Conservation (phyloP, 2,329 filamentous ascomycete species). For the Alternaria triticina region DNA sequence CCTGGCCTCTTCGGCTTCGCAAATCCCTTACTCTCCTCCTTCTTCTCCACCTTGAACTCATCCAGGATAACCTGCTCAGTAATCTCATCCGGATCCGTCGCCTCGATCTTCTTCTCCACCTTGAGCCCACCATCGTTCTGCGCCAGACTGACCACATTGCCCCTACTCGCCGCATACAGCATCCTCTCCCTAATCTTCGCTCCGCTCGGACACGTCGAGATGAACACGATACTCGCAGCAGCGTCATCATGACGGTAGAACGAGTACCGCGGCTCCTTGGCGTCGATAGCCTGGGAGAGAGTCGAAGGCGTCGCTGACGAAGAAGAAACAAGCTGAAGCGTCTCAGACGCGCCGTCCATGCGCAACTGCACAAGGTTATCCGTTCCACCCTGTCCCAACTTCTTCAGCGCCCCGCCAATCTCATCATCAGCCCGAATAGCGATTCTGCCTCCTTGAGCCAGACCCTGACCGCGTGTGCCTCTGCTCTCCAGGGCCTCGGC, state of each 20-base stretch:
- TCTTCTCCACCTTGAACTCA: constrained; percentile 74
- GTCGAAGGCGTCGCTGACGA: constrained; percentile 61
- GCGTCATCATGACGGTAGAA: constrained; percentile 74
- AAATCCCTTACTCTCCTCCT: constrained; percentile 72
- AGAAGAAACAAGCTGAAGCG: constrained; percentile 69
- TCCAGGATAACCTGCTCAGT: constrained; percentile 68
- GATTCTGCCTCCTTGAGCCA: constrained; percentile 47
- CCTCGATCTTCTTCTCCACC: constrained; percentile 72
- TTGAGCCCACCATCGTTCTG: constrained; percentile 69
- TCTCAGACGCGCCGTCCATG: constrained; percentile 74
- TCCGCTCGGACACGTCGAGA: constrained; percentile 78
- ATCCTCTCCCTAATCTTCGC: constrained; percentile 83
- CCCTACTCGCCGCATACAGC: constrained; percentile 74
- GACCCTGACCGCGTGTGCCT: constrained; percentile 64
- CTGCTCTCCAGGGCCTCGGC: constrained; percentile 76
- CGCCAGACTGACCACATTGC: constrained; percentile 68
- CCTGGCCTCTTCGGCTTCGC: constrained; percentile 81
- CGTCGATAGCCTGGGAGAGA: constrained; percentile 67
- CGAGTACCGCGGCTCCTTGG: constrained; percentile 75
- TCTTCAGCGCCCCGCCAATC: constrained; percentile 68
- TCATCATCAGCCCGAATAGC: constrained; percentile 65
- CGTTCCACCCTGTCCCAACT: constrained; percentile 58
- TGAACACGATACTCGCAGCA: constrained; percentile 70
- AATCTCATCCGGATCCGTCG: constrained; percentile 71
- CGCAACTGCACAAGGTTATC: constrained; percentile 69